Base-by-base conservation (phyloP, 148 eudicot species). In the Polygonum maritimum region DNA sequence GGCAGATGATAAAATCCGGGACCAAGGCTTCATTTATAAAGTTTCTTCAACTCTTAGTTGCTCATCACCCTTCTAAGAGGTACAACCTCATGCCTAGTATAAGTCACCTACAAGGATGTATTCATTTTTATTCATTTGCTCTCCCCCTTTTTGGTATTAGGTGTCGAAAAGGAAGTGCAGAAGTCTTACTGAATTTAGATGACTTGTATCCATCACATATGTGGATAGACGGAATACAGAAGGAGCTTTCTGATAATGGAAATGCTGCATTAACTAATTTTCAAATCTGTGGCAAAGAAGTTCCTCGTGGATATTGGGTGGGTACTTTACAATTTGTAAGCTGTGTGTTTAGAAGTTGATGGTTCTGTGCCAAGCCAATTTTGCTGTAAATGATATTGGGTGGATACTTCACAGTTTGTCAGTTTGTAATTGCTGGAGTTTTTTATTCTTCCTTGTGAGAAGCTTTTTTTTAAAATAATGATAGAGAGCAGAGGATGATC, bases 271-370 rank as follows among this genome's bases (percentile, higher is more conserved):
- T 86, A 5, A 74, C 69, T 60, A 84, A 86, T 86, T 83, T 83
- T 79, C 89, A 83, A 39, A 88, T 94, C 74, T 94, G 98, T 85
- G 98, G 98, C 69, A 86, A 89, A 82, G 97, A 89, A 81, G 87
- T 92, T 83, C 98, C 98, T 78, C 93, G 97, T 55, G 97, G 96
- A 84, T 88, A 90, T 80, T 94, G 97, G 97, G 98, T 94, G 76
- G 70, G 92, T 81, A 58, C 36, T 74, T 71, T 76, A 7, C 78
- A n/a, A 26, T 60, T 62, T 8, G 69, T 60, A 26, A 15, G 57
- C 44, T 74, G 16, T 36, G 26, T 41, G 36, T 72, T 48, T 54
- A 72, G 18, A 72, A 33, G 15, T 44, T 44, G 75, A 44, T 45
- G 18, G 21, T 45, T 41, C 26, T 67, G 5, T 18, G 71, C 36